Percentiles rank a stretch among this genome's conserved stretches.
phyloP scores from a whole-genome alignment of 2,329 filamentous ascomycete genomes.

The Venturia carpophila region DNA sequence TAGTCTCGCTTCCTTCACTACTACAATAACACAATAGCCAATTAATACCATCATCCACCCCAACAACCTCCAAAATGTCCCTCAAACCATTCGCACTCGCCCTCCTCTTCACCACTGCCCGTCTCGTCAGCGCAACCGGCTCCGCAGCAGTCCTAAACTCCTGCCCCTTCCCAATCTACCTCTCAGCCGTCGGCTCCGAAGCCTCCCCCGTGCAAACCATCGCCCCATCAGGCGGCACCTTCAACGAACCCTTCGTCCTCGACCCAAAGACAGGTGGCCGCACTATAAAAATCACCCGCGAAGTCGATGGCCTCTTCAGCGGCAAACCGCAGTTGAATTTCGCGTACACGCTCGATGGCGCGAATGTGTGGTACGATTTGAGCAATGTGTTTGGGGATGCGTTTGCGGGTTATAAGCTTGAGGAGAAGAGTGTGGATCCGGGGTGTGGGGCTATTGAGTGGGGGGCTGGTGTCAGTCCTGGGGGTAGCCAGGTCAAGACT shows the following conservation, averaged over 20 bases:
- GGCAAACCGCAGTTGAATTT: constrained; percentile 34
- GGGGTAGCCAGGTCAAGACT: constrained; percentile 9
- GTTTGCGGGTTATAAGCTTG: constrained; percentile 13
- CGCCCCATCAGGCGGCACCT: constrained; percentile 25
- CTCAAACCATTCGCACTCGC: not conserved
- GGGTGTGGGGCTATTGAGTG: constrained; percentile 13
- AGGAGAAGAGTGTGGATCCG: not conserved
- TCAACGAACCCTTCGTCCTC: constrained; percentile 32
- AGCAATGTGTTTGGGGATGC: constrained; percentile 25
- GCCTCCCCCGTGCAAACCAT: constrained; percentile 29
- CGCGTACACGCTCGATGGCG: constrained; percentile 33
- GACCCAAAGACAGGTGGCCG: constrained; percentile 35
- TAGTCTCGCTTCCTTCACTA: not conserved
- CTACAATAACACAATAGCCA: not conserved
- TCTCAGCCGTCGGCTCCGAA: constrained; percentile 33
- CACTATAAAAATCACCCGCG: constrained; percentile 36
- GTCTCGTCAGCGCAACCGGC: not conserved
- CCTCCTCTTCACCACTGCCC: constrained; percentile 9
- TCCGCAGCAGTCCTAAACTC: constrained; percentile 33
- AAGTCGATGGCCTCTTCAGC: constrained; percentile 31
- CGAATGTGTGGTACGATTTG: constrained; percentile 37
- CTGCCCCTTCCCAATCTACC: constrained; percentile 32
- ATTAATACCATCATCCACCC: not conserved
- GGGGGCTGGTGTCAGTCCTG: not conserved
- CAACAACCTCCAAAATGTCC: not conserved